A percentile compares a stretch with the other conserved stretches of the same genome.
Conservation (phyloP, 495 filamentous ascomycete genomes). For the Arthonia radiata region DNA sequence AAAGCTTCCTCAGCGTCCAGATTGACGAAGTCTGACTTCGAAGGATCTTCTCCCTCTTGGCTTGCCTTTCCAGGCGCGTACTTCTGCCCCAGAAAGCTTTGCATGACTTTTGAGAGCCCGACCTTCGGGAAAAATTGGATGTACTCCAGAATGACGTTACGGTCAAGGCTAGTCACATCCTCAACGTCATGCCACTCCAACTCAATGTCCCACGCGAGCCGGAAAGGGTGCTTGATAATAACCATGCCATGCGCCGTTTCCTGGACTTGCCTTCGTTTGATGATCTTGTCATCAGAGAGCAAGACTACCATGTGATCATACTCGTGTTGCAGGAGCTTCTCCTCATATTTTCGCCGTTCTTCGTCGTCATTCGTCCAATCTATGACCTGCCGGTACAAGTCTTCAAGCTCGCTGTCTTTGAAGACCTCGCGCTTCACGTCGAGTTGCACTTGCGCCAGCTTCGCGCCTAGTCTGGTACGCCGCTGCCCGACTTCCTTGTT, state of each 20-base stretch:
- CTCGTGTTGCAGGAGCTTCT: constrained; percentile 62
- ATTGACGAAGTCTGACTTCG: constrained; percentile 14
- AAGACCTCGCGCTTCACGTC: constrained; percentile 78
- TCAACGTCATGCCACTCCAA: constrained; percentile 74
- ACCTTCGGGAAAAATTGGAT: constrained; percentile 61
- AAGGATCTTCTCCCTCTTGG: constrained; percentile 13
- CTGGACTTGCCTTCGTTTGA: constrained; percentile 42
- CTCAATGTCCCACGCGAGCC: constrained; percentile 69
- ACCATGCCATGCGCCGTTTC: constrained; percentile 74
- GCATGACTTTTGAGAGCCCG: constrained; percentile 56
- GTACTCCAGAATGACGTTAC: constrained; percentile 49
- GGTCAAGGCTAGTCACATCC: constrained; percentile 34
- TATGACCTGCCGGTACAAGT: constrained; percentile 55
- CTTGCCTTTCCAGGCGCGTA: too few species aligned
- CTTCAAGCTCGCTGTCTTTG: constrained; percentile 38
- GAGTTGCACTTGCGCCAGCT: constrained; percentile 49
- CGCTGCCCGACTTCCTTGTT: constrained; percentile 78
- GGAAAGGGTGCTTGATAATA: constrained; percentile 79
- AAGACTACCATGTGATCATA: constrained; percentile 50
- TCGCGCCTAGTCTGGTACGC: constrained; percentile 67
- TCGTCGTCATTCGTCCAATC: constrained; percentile 82
- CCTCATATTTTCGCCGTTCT: constrained; percentile 59
- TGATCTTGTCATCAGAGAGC: constrained; percentile 34
- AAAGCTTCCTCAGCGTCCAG: constrained; percentile 20
- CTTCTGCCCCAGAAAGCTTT: constrained; percentile 54